Percentiles rank a stretch among this genome's conserved stretches.
phyloP scores from a whole-genome alignment of 2,329 filamentous ascomycete species.

The Metarhizium anisopliae region DNA sequence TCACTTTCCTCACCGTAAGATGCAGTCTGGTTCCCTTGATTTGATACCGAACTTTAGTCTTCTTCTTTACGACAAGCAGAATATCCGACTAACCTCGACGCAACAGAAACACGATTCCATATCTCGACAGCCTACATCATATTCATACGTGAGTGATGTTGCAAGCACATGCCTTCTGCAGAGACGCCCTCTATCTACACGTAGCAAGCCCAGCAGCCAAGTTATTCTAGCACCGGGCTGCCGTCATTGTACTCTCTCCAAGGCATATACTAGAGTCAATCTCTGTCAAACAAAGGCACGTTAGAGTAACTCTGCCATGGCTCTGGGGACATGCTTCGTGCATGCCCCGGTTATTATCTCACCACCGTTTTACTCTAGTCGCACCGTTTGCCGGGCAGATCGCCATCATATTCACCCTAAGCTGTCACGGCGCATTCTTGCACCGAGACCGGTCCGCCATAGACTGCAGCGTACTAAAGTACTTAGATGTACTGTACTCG shows the following conservation, averaged over 20 bases:
- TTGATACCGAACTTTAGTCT: no score
- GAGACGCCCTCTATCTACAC: background rate
- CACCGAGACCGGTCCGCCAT: background rate
- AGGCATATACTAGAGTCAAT: no score
- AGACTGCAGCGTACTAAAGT: no score
- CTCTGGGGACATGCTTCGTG: background rate
- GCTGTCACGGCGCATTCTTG: background rate
- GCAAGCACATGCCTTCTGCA: background rate
- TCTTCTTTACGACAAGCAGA: background rate
- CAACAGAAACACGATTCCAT: background rate
- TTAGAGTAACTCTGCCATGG: background rate
- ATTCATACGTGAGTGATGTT: background rate
- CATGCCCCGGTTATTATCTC: background rate
- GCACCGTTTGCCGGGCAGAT: no score
- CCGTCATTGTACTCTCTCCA: background rate
- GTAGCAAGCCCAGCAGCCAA: background rate
- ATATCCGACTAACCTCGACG: background rate
- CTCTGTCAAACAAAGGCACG: no score
- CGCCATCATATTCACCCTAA: no score
- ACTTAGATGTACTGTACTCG: no score
- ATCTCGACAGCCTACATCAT: background rate
- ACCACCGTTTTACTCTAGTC: background rate
- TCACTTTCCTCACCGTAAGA: no score
- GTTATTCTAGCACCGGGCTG: background rate
- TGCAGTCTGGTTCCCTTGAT: no score